Evolutionary conservation across 164 flowering plant species (phyloP).

Genomic region (Magnolia officinalis): DNA sequence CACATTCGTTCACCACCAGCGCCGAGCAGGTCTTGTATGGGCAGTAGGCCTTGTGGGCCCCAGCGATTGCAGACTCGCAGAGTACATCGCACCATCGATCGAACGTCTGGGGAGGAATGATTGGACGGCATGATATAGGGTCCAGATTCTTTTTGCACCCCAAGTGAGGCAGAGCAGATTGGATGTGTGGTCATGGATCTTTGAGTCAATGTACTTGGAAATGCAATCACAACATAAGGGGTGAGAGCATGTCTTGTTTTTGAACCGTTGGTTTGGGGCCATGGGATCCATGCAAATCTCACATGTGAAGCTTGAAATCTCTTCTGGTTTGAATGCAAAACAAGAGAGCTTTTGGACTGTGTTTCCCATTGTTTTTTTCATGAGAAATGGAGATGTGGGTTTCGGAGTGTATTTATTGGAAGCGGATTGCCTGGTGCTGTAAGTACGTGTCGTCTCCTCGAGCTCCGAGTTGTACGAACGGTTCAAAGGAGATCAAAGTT

Average conservation of each 20-base stretch:
- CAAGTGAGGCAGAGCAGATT: conserved; percentile 4
- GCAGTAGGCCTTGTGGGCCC: conserved; percentile 8
- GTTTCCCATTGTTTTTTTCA: not conserved
- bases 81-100: conserved; percentile 5
- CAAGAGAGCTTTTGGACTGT: not conserved
- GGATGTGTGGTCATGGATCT: not conserved
- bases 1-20: conserved; percentile 8
- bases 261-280: not conserved
- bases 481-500: no score
- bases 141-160: conserved; percentile 2
- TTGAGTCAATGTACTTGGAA: not conserved
- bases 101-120: not conserved
- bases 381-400: not conserved
- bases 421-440: no score
- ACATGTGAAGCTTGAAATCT: not conserved
- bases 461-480: no score
- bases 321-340: not conserved
- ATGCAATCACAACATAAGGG: conserved; percentile 1
- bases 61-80: not conserved
- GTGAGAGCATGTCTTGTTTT: conserved; percentile 1
- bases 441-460: no score
- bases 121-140: not conserved
- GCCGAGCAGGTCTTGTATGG: conserved; percentile 17
- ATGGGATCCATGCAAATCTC: conserved; percentile 7
- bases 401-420: not conserved